These are phyloP conservation scores for Claviceps pazoutovae DNA, from an alignment of 2,329 filamentous ascomycete genomes.

Conservation along the genomic window DNA sequence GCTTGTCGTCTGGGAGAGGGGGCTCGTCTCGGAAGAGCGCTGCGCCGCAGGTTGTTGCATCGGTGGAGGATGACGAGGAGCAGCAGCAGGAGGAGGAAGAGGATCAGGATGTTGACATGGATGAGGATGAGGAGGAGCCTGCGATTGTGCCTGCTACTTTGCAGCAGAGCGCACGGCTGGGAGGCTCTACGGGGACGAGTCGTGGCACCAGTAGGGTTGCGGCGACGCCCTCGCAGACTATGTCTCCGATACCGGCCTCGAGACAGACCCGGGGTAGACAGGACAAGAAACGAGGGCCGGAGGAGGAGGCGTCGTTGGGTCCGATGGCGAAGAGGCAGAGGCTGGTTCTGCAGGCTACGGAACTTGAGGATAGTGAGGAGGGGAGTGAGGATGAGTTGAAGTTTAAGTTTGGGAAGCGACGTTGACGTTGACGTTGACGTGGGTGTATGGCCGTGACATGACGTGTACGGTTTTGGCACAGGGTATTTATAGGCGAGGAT, in stretches of 20 bases:
- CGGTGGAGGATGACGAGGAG: constrained; percentile 18
- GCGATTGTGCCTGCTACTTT: neutral
- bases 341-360: constrained; percentile 20
- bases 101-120: constrained; percentile 15
- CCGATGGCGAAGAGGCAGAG: constrained; percentile 20
- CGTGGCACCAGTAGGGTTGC: constrained; percentile 9
- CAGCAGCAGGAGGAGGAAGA: neutral
- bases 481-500: neutral
- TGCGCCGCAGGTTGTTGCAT: constrained; percentile 15
- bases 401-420: constrained; percentile 40
- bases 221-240: constrained; percentile 17
- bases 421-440: constrained; percentile 17
- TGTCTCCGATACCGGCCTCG: constrained; percentile 14
- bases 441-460: no score
- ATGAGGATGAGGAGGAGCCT: constrained; percentile 3
- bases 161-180: constrained; percentile 1
- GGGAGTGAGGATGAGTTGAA: constrained; percentile 44
- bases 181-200: constrained; percentile 11
- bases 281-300: constrained; percentile 21
- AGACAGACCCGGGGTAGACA: constrained; percentile 9
- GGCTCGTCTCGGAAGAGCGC: constrained; percentile 9
- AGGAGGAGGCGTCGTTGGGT: constrained; percentile 14
- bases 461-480: neutral
- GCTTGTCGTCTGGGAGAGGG: neutral
- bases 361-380: constrained; percentile 27